These are phyloP conservation scores for Aegilops longissima DNA, from an alignment of 176 grass and related monocot species.

Conservation along the genomic window DNA sequence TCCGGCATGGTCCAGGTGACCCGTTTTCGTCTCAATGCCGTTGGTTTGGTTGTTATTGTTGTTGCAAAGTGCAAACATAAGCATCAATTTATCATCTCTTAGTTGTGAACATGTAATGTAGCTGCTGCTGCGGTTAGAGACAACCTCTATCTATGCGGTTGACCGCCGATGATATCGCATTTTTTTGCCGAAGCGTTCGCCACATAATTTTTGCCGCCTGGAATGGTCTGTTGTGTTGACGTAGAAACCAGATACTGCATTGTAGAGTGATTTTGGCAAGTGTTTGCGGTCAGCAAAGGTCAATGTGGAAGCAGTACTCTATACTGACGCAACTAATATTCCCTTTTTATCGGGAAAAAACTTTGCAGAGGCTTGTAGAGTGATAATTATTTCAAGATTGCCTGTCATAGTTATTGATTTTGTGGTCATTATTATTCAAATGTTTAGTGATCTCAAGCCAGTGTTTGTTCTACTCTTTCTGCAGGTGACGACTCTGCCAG, in stretches of 20 bases:
- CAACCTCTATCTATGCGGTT: neutral
- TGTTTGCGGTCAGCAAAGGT: neutral
- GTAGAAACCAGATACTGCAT: neutral
- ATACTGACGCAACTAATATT: neutral
- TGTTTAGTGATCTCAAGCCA: neutral
- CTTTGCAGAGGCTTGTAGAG: neutral
- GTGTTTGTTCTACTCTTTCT: neutral
- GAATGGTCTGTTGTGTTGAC: neutral
- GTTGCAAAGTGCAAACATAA: neutral
- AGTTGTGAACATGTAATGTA: neutral
- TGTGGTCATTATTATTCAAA: slow-evolving; percentile 6
- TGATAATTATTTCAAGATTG: neutral
- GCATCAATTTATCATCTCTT: neutral
- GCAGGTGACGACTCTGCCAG: slow-evolving; percentile 78
- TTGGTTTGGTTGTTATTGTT: neutral
- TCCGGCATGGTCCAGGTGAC: slow-evolving; percentile 82
- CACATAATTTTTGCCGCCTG: neutral
- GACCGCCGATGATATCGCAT: neutral
- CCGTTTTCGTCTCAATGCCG: neutral
- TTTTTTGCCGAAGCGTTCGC: neutral
- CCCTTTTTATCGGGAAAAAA: neutral
- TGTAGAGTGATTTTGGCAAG: neutral
- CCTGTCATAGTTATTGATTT: neutral
- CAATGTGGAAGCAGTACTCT: neutral
- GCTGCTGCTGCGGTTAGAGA: neutral